Conservation (phyloP, 176 grass and related monocot genomes). For the Phoenix roebelenii region DNA sequence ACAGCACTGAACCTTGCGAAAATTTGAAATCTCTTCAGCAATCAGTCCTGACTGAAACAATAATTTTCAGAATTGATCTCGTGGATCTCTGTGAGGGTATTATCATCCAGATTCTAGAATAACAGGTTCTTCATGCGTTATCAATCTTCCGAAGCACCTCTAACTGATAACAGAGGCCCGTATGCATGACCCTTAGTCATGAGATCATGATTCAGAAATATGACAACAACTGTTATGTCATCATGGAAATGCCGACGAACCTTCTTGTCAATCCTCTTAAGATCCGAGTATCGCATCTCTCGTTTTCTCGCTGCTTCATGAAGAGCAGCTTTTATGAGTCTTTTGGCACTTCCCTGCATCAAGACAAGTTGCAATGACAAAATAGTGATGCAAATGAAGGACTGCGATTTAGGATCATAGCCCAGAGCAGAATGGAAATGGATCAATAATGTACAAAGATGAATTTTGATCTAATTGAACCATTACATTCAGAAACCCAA, state of each 20-base stretch:
- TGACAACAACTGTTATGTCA: slow-evolving; percentile 76
- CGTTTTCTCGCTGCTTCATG: slow-evolving; percentile 81
- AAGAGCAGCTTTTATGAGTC: slow-evolving; percentile 92
- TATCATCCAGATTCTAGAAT: no score
- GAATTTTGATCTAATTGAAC: no score
- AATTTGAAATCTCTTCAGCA: no score
- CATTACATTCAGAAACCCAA: no score
- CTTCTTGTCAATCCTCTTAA: slow-evolving; percentile 94
- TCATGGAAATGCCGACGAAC: slow-evolving; percentile 96
- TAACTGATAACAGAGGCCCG: slow-evolving; percentile 53
- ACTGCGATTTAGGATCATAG: background rate
- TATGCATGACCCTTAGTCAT: slow-evolving; percentile 27
- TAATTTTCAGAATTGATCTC: no score
- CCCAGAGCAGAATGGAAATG: no score
- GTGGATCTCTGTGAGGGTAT: no score
- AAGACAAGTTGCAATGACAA: background rate
- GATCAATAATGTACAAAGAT: no score
- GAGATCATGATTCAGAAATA: slow-evolving; percentile 80
- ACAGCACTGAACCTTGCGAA: no score
- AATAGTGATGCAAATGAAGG: background rate
- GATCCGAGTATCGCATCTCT: slow-evolving; percentile 95
- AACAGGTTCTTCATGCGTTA: slow-evolving; percentile 1
- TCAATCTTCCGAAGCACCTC: slow-evolving; percentile 77
- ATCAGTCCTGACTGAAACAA: no score
- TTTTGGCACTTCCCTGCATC: slow-evolving; percentile 76